A percentile compares a stretch with the other conserved stretches of the same genome.
phyloP scores from a whole-genome alignment of 441 rosid species.

The Syzygium malaccense region DNA sequence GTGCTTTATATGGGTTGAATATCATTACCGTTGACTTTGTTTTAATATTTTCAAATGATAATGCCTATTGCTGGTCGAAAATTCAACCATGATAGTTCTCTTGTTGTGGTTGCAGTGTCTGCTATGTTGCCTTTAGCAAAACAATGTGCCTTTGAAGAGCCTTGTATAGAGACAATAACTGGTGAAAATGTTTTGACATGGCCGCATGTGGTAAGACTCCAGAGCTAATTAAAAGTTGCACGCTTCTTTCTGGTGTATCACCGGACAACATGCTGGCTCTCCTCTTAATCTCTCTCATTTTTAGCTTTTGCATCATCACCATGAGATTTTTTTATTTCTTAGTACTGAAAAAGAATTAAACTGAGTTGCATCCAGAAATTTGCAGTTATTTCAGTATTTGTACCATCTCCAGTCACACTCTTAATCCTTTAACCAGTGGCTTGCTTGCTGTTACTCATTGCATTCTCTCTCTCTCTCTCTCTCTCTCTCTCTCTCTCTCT shows the following conservation, averaged over 20 bases:
- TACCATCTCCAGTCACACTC: background rate
- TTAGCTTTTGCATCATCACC: background rate
- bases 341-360: background rate
- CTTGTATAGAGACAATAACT: conserved; percentile 81
- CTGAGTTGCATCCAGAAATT: background rate
- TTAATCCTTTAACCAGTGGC: background rate
- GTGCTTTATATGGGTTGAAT: background rate
- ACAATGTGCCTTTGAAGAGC: conserved; percentile 97
- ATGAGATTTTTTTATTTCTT: background rate
- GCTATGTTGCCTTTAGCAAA: conserved; percentile 91
- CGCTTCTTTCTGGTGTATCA: background rate
- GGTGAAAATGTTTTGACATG: conserved; percentile 93
- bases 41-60: background rate
- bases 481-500: background rate
- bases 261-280: background rate
- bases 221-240: background rate
- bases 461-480: background rate
- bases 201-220: conserved; percentile 85
- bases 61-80: background rate
- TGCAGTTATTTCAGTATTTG: background rate
- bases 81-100: background rate
- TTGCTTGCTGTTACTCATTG: background rate
- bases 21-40: background rate
- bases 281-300: background rate
- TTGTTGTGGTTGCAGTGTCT: conserved; percentile 66